Percentiles rank a stretch among this genome's conserved stretches.
phyloP scores from a whole-genome alignment of 78 protist species.

The Planoprotostelium fungivorum region DNA sequence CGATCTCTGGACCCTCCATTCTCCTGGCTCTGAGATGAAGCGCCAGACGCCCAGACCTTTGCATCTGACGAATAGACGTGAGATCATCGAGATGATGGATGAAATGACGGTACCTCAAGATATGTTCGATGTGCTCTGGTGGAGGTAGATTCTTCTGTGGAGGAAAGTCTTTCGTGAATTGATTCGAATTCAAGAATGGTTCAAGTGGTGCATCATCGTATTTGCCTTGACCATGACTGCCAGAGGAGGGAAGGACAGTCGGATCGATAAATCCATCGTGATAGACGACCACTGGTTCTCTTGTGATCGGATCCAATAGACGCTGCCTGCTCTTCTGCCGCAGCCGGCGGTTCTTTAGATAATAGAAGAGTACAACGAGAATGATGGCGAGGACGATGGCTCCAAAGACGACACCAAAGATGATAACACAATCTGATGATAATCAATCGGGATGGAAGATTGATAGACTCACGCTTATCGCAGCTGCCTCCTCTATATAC shows the following conservation, averaged over 20 bases:
- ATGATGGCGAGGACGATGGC: background rate
- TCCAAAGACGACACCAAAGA: background rate
- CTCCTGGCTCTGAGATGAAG: too few relatives aligned
- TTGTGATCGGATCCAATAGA: background rate
- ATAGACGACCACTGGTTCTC: background rate
- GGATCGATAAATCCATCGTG: background rate
- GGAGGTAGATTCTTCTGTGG: background rate
- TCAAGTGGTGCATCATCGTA: background rate
- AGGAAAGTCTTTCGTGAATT: background rate
- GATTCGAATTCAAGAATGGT: background rate
- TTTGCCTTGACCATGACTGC: background rate
- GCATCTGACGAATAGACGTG: background rate
- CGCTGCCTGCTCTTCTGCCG: background rate
- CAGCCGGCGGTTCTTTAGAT: background rate
- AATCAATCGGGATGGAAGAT: background rate
- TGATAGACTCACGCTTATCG: background rate
- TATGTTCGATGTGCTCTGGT: background rate
- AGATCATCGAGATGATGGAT: background rate
- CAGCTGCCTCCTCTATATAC: background rate
- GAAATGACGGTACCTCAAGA: background rate
- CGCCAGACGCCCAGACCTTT: background rate
- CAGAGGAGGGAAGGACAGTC: background rate
- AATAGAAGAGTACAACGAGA: background rate
- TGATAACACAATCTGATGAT: background rate
- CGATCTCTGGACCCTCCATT: too few relatives aligned